These are phyloP conservation scores for Naganishia sp. DNA, from an alignment of 1,284 basidiomycete species.

Conservation along the genomic window DNA sequence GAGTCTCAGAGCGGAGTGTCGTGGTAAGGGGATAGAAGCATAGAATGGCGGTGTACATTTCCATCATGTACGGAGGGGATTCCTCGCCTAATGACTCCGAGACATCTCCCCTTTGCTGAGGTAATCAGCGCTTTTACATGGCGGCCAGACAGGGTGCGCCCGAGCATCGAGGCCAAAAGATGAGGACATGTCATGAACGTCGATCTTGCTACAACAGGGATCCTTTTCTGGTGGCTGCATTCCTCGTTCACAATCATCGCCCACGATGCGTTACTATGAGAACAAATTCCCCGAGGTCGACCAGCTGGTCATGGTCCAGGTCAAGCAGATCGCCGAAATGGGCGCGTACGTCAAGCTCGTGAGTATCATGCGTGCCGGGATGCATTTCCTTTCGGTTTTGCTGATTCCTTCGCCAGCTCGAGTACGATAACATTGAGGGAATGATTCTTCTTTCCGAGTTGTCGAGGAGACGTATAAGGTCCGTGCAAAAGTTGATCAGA, in stretches of 20 bases:
- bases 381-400: background rate
- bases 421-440: slow-evolving; percentile 98
- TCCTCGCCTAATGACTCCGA: background rate
- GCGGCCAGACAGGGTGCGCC: background rate
- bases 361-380: slow-evolving; percentile 47
- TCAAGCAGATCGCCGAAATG: slow-evolving; percentile 99
- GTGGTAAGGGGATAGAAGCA: no score
- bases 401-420: slow-evolving; percentile 63
- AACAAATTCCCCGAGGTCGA: slow-evolving; percentile 67
- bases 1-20: no score
- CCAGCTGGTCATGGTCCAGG: slow-evolving; percentile 98
- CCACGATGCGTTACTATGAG: slow-evolving; percentile 52
- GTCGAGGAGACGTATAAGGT: slow-evolving; percentile 92
- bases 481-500: slow-evolving; percentile 96
- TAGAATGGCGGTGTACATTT: no score
- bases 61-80: no score
- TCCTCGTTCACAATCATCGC: background rate
- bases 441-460: slow-evolving; percentile 99
- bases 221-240: no score
- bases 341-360: slow-evolving; percentile 98
- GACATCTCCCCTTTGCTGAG: background rate
- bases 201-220: no score
- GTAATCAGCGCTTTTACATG: slow-evolving; percentile 11
- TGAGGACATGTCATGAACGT: background rate
- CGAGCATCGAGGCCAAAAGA: background rate